These are phyloP conservation scores for Saccharum officinarum DNA, from an alignment of 176 grass and related monocot genomes.

Conservation along the genomic window DNA sequence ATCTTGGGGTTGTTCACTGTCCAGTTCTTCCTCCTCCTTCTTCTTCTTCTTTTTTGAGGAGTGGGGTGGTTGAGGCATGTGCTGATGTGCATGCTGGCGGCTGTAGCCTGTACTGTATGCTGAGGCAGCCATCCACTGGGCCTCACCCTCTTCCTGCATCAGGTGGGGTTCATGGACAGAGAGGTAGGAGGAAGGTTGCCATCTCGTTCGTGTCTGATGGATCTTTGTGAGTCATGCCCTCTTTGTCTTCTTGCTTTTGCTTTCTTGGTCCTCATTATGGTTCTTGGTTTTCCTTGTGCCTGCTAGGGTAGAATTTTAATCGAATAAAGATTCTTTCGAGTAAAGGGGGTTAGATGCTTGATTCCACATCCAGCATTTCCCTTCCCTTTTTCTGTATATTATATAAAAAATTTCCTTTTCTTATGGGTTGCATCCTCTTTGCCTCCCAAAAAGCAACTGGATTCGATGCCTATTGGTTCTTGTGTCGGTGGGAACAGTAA, in stretches of 20 bases:
- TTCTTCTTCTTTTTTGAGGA: background rate
- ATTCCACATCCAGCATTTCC: background rate
- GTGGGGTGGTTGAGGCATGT: slow-evolving; percentile 30
- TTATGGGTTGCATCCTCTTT: background rate
- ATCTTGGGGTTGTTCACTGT: background rate
- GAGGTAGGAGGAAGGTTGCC: slow-evolving; percentile 21
- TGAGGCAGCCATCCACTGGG: slow-evolving; percentile 28
- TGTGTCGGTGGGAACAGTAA: slow-evolving; percentile 9
- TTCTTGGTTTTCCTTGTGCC: background rate
- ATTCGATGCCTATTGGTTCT: background rate
- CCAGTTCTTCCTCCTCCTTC: background rate
- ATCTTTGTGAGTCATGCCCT: slow-evolving; percentile 22
- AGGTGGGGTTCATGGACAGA: slow-evolving; percentile 8
- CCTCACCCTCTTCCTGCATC: slow-evolving; percentile 2
- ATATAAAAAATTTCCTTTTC: background rate
- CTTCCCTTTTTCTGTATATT: background rate
- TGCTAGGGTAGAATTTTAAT: slow-evolving; percentile 7
- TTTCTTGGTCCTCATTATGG: slow-evolving; percentile 1
- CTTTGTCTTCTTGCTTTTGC: slow-evolving; percentile 26
- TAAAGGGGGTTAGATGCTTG: slow-evolving; percentile 22
- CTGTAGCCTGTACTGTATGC: background rate
- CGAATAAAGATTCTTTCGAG: slow-evolving; percentile 7
- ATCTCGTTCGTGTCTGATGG: background rate
- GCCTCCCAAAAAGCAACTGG: background rate
- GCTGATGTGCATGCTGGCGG: slow-evolving; percentile 24